phyloP scores from a whole-genome alignment of 2,329 filamentous ascomycete species.

The Tolypocladium cylindrosporum region DNA sequence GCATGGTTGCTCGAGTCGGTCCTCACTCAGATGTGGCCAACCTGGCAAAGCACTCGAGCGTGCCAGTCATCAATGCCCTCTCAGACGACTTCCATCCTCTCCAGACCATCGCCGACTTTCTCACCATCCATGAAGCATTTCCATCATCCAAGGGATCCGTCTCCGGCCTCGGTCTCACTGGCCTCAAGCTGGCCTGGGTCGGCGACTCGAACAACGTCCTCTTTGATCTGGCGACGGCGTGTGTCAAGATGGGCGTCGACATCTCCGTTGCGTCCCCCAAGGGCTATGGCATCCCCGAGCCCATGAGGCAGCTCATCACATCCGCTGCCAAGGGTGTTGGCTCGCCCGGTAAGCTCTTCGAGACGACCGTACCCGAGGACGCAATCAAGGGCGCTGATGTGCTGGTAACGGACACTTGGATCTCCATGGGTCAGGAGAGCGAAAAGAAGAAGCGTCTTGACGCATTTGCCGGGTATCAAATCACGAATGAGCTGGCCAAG shows the following conservation, averaged over 20 bases:
- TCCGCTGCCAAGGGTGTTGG: slow-evolving; percentile 47
- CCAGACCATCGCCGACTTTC: slow-evolving; percentile 87
- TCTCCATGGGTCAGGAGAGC: slow-evolving; percentile 94
- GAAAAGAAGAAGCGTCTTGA: slow-evolving; percentile 68
- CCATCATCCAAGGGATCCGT: slow-evolving; percentile 31
- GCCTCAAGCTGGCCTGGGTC: slow-evolving; percentile 89
- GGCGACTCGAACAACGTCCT: slow-evolving; percentile 97
- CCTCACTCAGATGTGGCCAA: slow-evolving; percentile 65
- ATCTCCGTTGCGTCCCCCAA: slow-evolving; percentile 78
- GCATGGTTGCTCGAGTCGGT: slow-evolving; percentile 71
- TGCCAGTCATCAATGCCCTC: slow-evolving; percentile 79
- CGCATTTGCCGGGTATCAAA: slow-evolving; percentile 83
- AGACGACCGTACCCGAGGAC: slow-evolving; percentile 75
- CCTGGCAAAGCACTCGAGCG: slow-evolving; percentile 61
- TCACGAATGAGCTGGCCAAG: slow-evolving; percentile 76
- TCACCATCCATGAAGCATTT: slow-evolving; percentile 79
- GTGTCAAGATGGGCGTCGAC: slow-evolving; percentile 77
- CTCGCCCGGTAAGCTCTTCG: slow-evolving; percentile 55
- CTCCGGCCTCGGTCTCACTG: slow-evolving; percentile 56
- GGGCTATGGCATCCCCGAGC: slow-evolving; percentile 70
- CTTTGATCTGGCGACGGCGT: slow-evolving; percentile 83
- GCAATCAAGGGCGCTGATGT: slow-evolving; percentile 79
- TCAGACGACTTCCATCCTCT: slow-evolving; percentile 89
- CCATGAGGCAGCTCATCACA: slow-evolving; percentile 65
- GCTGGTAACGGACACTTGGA: slow-evolving; percentile 94